phyloP scores from a whole-genome alignment of 306 rosid species.

The Mucuna pruriens region DNA sequence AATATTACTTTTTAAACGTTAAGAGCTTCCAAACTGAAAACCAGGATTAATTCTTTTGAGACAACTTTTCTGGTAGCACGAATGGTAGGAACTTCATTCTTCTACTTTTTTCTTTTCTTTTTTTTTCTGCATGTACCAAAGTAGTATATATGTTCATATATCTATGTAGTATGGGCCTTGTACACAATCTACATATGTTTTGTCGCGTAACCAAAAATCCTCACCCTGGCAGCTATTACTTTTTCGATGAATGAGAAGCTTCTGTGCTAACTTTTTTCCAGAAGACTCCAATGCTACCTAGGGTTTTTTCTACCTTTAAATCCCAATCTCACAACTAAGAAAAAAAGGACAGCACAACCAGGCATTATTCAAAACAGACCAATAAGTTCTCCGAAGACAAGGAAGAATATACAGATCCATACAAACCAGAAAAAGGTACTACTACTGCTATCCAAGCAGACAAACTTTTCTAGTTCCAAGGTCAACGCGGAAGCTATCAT shows the following conservation, averaged over 20 bases:
- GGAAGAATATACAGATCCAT: slow-evolving; percentile 11
- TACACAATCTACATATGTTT: slow-evolving; percentile 13
- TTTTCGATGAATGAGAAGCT: slow-evolving; percentile 21
- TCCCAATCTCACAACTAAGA: neutral
- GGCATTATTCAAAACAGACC: slow-evolving; percentile 38
- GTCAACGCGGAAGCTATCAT: slow-evolving; percentile 58
- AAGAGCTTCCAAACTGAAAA: neutral
- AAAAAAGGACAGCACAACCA: slow-evolving; percentile 42
- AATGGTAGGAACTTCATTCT: neutral
- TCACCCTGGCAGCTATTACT: slow-evolving; percentile 39
- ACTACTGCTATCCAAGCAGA: slow-evolving; percentile 32
- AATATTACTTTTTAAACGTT: no score
- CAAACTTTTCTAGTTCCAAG: slow-evolving; percentile 38
- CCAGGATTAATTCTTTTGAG: no score
- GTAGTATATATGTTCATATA: neutral
- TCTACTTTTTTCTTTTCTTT: neutral
- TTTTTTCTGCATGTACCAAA: neutral
- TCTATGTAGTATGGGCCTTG: neutral
- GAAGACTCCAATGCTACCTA: neutral
- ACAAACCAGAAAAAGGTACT: slow-evolving; percentile 21
- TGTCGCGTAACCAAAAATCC: slow-evolving; percentile 35
- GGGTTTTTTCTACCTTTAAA: slow-evolving; percentile 5
- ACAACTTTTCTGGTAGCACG: no score
- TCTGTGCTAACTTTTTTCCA: slow-evolving; percentile 26
- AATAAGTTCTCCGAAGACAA: slow-evolving; percentile 12